Percentiles rank a stretch among this genome's conserved stretches.
Conservation (phyloP, 257 asterid genomes). For the Gentiana macrophylla region DNA sequence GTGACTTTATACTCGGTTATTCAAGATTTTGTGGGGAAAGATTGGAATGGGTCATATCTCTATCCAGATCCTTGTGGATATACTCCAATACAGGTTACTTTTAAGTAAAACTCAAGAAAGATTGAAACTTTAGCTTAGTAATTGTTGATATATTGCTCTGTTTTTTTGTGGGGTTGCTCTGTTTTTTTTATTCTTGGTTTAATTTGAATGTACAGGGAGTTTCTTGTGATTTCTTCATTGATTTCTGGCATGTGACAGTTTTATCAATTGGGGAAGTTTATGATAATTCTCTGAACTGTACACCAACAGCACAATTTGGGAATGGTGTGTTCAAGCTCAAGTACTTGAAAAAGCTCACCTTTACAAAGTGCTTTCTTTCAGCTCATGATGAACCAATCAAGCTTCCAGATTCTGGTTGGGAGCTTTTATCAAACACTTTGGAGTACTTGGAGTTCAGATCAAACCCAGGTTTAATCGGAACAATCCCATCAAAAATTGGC, state of each 20-base stretch:
- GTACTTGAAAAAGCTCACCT: constrained; percentile 19
- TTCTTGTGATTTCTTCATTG: constrained; percentile 26
- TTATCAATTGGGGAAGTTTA: constrained; percentile 21
- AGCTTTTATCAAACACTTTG: constrained; percentile 10
- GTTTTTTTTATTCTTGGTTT: not conserved
- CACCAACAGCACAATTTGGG: constrained; percentile 13
- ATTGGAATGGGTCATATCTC: constrained; percentile 28
- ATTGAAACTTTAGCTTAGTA: too few species aligned
- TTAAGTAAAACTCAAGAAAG: too few species aligned
- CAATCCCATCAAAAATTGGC: constrained; percentile 16
- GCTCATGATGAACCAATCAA: constrained; percentile 7
- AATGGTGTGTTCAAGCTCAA: constrained; percentile 17
- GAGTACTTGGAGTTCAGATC: constrained; percentile 24
- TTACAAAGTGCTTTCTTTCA: constrained; percentile 23
- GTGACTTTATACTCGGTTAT: constrained; percentile 19
- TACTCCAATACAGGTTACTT: constrained; percentile 26
- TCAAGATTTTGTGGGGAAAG: constrained; percentile 27
- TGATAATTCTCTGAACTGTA: constrained; percentile 28
- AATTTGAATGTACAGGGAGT: constrained; percentile 19
- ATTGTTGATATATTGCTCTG: too few species aligned
- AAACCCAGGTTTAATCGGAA: constrained; percentile 18
- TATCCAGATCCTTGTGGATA: constrained; percentile 37
- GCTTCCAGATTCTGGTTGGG: constrained; percentile 16
- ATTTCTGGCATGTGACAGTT: constrained; percentile 28
- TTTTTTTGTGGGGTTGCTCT: too few species aligned